These are phyloP conservation scores for Allium fistulosum DNA, from an alignment of 106 monocot species.

Conservation along the genomic window DNA sequence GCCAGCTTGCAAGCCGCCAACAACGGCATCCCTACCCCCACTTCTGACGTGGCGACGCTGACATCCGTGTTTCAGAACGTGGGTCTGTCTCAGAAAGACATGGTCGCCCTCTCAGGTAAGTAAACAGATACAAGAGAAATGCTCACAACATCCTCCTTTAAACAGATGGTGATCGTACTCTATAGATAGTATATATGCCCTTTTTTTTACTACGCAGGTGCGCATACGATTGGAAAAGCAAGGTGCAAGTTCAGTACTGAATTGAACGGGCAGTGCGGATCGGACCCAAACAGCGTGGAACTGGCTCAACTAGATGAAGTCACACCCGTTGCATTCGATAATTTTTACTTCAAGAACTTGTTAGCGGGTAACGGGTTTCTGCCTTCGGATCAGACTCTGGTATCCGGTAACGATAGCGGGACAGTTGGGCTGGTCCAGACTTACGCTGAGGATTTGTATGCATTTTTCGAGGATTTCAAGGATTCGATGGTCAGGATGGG, in stretches of 20 bases:
- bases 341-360: constrained; percentile 87
- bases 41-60: constrained; percentile 54
- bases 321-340: constrained; percentile 82
- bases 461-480: constrained; percentile 73
- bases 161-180: background rate
- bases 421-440: constrained; percentile 32
- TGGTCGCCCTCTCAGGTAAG: constrained; percentile 82
- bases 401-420: constrained; percentile 5
- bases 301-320: constrained; percentile 58
- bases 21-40: constrained; percentile 67
- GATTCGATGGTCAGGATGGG: constrained; percentile 80
- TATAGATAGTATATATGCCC: background rate
- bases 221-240: constrained; percentile 84
- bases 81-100: constrained; percentile 67
- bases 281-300: constrained; percentile 25
- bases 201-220: constrained; percentile 26
- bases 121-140: background rate
- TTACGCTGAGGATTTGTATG: constrained; percentile 35
- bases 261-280: constrained; percentile 2
- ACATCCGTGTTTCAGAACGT: constrained; percentile 48
- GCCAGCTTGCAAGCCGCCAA: constrained; percentile 47
- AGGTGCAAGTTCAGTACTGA: constrained; percentile 76
- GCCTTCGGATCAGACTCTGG: constrained; percentile 61
- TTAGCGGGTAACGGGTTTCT: constrained; percentile 68
- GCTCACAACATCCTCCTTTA: background rate